Evolutionary conservation across 306 rosid species (phyloP).

Genomic region (Prunus mume): DNA sequence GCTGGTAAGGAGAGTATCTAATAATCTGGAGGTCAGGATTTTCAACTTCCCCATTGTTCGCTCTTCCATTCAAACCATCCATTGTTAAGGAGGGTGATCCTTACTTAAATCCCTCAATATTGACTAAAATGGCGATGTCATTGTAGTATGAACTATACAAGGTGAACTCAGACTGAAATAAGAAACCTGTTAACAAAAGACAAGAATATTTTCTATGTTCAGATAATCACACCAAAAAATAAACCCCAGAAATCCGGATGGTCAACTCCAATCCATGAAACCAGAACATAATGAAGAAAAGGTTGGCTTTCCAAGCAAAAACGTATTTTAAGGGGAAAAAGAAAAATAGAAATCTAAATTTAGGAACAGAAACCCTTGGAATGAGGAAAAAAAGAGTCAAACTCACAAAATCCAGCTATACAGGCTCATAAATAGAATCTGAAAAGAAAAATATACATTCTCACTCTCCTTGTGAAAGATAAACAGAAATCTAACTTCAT

Average conservation of each 20-base stretch:
- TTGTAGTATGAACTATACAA: slow-evolving; percentile 19
- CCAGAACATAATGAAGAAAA: slow-evolving; percentile 6
- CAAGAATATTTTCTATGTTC: slow-evolving; percentile 16
- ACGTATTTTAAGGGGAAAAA: not conserved
- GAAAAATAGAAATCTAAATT: not conserved
- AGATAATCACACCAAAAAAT: slow-evolving; percentile 8
- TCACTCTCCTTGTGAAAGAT: not conserved
- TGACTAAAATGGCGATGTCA: slow-evolving; percentile 15
- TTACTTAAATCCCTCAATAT: slow-evolving; percentile 34
- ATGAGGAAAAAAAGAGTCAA: slow-evolving; percentile 13
- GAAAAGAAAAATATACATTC: not conserved
- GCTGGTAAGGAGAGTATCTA: slow-evolving; percentile 62
- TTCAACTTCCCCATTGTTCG: slow-evolving; percentile 40
- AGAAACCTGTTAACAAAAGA: slow-evolving; percentile 38
- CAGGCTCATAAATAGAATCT: slow-evolving; percentile 4
- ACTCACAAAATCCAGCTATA: slow-evolving; percentile 17
- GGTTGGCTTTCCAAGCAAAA: slow-evolving; percentile 14
- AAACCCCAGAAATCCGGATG: slow-evolving; percentile 16
- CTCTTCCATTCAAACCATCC: slow-evolving; percentile 48
- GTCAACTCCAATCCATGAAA: slow-evolving; percentile 20
- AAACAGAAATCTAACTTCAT: slow-evolving; percentile 6
- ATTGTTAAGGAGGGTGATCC: slow-evolving; percentile 34
- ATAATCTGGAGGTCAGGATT: slow-evolving; percentile 50
- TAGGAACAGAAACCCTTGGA: slow-evolving; percentile 24
- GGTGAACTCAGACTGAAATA: slow-evolving; percentile 32